These are phyloP conservation scores for Papiliotrema flavescens DNA, from an alignment of 1,284 basidiomycete species.

Conservation along the genomic window DNA sequence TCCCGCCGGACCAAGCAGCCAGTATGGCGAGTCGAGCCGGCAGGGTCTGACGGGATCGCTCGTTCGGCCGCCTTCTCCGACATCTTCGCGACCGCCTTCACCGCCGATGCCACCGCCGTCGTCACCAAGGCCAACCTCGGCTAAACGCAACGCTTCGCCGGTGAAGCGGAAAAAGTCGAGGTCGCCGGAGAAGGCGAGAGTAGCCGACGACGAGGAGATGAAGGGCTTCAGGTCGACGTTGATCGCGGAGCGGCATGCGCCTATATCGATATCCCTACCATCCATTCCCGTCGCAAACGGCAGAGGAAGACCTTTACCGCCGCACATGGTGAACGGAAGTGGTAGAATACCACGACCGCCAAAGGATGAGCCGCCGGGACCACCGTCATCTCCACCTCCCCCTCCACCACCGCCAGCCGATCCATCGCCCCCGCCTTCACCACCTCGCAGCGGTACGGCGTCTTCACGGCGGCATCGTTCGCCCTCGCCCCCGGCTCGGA, in stretches of 20 bases:
- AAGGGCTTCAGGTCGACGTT: not conserved
- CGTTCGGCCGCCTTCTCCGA: too few relatives aligned
- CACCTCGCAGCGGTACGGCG: slow-evolving; percentile 29
- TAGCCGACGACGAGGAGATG: not conserved
- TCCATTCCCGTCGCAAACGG: not conserved
- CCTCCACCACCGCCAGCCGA: slow-evolving; percentile 20
- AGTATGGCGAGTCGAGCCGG: too few relatives aligned
- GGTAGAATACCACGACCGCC: not conserved
- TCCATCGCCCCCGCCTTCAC: slow-evolving; percentile 15
- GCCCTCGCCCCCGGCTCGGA: slow-evolving; percentile 12
- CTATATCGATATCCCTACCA: not conserved
- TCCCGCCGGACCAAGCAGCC: too few relatives aligned
- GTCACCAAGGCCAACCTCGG: too few relatives aligned
- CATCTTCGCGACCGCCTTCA: too few relatives aligned
- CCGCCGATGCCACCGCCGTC: too few relatives aligned
- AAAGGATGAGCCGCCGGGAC: slow-evolving; percentile 1
- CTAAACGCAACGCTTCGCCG: too few relatives aligned
- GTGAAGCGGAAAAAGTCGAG: not conserved
- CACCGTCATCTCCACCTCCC: slow-evolving; percentile 3
- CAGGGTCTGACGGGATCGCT: too few relatives aligned
- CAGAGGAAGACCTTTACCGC: not conserved
- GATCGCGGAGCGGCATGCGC: not conserved
- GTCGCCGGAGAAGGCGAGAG: not conserved
- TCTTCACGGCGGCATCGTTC: slow-evolving; percentile 29
- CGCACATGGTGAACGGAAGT: not conserved